phyloP scores from a whole-genome alignment of 768 basidiomycete species.

The Antrodiella citrinella region DNA sequence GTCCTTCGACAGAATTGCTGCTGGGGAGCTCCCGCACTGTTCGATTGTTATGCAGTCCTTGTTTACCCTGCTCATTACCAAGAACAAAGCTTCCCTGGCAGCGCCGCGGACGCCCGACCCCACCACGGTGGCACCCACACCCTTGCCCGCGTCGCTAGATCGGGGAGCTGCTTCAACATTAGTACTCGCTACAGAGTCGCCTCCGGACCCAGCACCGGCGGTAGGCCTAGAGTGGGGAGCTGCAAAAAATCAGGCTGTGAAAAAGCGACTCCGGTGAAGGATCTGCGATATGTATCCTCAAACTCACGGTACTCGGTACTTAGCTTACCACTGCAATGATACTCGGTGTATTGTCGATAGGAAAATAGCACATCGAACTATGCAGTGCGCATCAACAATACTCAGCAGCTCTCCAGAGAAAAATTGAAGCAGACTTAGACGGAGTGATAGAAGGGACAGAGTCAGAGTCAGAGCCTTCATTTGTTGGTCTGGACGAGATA shows the following conservation, averaged over 20 bases:
- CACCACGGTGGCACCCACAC: not conserved
- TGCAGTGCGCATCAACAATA: too few relatives aligned
- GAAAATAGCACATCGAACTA: too few relatives aligned
- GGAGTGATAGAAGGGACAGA: not conserved
- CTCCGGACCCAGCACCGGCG: not conserved
- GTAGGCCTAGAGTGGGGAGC: not conserved
- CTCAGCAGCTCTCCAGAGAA: not conserved
- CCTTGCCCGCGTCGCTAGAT: not conserved
- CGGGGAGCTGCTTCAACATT: not conserved
- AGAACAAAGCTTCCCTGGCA: not conserved
- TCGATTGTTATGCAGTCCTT: constrained; percentile 5
- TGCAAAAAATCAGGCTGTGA: too few relatives aligned
- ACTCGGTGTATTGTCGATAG: too few relatives aligned
- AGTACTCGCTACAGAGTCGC: not conserved
- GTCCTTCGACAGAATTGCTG: constrained; percentile 10
- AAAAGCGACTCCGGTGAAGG: too few relatives aligned
- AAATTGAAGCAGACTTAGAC: not conserved
- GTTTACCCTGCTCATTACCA: constrained; percentile 1
- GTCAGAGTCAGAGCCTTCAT: not conserved
- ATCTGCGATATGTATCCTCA: too few relatives aligned
- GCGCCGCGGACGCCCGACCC: constrained; percentile 6
- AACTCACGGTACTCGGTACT: too few relatives aligned
- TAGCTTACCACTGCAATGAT: too few relatives aligned
- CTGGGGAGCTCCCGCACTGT: constrained; percentile 9
- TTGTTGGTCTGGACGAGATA: not conserved